Evolutionary conservation across 208 protist genomes (phyloP), one percentile per base, ranked within the genome.

Genomic region (Leishmania tropica): DNA sequence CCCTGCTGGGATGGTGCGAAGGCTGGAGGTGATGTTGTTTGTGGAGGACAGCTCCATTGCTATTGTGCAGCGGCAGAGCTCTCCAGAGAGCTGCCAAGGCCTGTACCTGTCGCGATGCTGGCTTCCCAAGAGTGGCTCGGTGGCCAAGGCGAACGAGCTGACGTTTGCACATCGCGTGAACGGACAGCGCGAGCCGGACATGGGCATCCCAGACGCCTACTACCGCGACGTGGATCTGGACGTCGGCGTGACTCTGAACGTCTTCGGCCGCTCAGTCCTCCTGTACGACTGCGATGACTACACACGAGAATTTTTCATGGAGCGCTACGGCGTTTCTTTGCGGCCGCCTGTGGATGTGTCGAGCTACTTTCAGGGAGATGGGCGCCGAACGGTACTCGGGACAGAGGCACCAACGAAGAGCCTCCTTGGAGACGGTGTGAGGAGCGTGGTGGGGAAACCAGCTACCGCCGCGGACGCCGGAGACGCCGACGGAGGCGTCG

Each of bases 31-130:
- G 48, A 83, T 99, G 68, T 96, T 98, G 88, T 99, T 96, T 86
- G 92, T 99, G 1, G 90, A 98, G 75, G 98, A 99, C 89, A 95
- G 97, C 84, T 99, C 96, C n/a, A 92, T 99, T 58, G 96, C 98
- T 79, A 91, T 99, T 21, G 76, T 98, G 75, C 98, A 99, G 95
- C 90, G 89, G 42, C 87, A 89, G 71, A 96, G 82, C 68, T 95
- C 97, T 3, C 85, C 94, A 48, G 98, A 99, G 80, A 92, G 93
- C 11, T 95, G 94, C 79, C 98, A 97, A 13, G 83, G 88, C 24
- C 93, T 95, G 15, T 96, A 95, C 71, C 97, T 95, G 40, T 99
- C 83, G 82, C 92, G 95, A 75, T 86, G 88, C 62, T 95, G 89
- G 86, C 83, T 98, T 21, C 95, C 95, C 8, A 95, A 94, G 82